Evolutionary conservation across 352 stramenopile species (phyloP), one percentile per base, ranked within the genome.

Genomic region (Hyaloperonospora brassicae): DNA sequence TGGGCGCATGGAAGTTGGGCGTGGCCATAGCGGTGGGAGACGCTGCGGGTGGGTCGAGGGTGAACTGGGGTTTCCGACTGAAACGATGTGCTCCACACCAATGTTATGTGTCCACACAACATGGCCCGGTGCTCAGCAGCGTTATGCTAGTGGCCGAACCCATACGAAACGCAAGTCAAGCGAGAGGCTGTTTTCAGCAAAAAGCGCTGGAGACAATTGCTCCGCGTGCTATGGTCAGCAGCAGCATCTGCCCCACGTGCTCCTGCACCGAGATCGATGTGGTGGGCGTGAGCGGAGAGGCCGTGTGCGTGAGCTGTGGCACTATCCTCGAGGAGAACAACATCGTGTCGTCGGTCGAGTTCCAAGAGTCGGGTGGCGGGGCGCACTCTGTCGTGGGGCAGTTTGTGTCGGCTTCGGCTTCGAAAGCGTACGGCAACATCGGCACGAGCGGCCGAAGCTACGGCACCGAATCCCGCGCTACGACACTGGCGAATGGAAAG

Each of bases 301-400:
- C 85, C 47, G 84, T 95, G 35, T 95, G 85, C 66, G 83, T 94
- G 53, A 87, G 70, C 66, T 94, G 80, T 56, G 81, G 81, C 44
- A 90, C 96, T 13, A 97, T 99, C 39, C 73, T 98, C 5, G 96
- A 99, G 70, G 93, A 98, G 79, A 98, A 98, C 73, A 90, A 95
- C 42, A 98, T 99, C 66, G 95, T 98, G 24, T 97, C 87, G 43
- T 92, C 79, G 40, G 82, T 99, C 35, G 95, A 99, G 74, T 99
- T 99, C 68, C 84, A 95, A 35, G 96, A 98, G 68, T 88, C 85
- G 4, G 82, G 86, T 30, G 92, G 89, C 36, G 93, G 95, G 9
- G 79, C 74, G 44, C 77, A 90, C 59, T 86, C 76, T 25, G 96
- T 98, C 57, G 91, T 98, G 22, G 95, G 96, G 30, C 94, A 98